Conservation (phyloP, 2,329 filamentous ascomycete species). For the Aspergillus hortae region DNA sequence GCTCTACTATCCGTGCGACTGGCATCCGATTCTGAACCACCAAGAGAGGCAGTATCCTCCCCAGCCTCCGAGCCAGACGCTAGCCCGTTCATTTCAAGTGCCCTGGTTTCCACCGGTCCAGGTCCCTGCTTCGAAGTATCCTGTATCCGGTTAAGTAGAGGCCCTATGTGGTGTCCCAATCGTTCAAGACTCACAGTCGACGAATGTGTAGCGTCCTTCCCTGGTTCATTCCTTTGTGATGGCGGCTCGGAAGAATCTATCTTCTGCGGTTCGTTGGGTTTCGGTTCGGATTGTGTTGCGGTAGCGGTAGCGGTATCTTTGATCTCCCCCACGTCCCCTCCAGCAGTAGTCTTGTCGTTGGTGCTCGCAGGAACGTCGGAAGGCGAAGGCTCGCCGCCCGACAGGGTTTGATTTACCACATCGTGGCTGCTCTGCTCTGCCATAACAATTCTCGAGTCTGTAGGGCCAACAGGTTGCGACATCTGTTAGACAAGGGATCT, state of each 20-base stretch:
- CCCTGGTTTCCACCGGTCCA: conserved; percentile 32
- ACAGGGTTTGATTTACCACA: conserved; percentile 69
- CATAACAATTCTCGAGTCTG: conserved; percentile 63
- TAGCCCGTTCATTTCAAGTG: conserved; percentile 38
- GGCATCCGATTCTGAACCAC: conserved; percentile 61
- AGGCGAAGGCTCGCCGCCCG: conserved; percentile 60
- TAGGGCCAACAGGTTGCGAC: conserved; percentile 23
- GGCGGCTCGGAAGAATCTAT: conserved; percentile 14
- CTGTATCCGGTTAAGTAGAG: conserved; percentile 21
- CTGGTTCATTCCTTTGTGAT: conserved; percentile 19
- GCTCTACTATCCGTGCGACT: conserved; percentile 52
- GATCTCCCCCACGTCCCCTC: conserved; percentile 44
- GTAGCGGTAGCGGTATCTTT: conserved; percentile 38
- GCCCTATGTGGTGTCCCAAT: conserved; percentile 8
- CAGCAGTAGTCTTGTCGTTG: conserved; percentile 52
- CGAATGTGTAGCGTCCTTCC: conserved; percentile 22
- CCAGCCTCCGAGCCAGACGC: conserved; percentile 34
- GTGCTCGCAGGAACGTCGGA: conserved; percentile 64
- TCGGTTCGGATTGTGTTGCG: conserved; percentile 26
- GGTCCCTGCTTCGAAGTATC: conserved; percentile 28
- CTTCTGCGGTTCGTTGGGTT: conserved; percentile 21
- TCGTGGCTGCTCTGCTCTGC: conserved; percentile 67
- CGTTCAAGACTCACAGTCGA: conserved; percentile 28
- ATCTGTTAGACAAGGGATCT: conserved; percentile 31
- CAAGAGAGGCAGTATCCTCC: conserved; percentile 40